These are phyloP conservation scores for Xylaria multiplex DNA, from an alignment of 2,329 filamentous ascomycete genomes.

Conservation along the genomic window DNA sequence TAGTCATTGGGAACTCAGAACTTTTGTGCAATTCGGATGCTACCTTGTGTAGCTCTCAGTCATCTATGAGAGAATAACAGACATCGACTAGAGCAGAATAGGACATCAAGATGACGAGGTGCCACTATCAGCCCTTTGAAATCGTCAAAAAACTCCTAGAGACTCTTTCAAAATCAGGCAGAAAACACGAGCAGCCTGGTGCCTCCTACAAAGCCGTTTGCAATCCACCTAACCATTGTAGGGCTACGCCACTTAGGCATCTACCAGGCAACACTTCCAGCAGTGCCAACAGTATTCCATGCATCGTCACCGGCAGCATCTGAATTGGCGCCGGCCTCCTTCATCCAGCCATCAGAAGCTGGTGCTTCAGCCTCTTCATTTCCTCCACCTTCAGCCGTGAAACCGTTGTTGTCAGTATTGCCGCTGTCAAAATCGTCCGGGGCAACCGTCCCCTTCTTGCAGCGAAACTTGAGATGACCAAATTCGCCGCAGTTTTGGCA, in stretches of 20 bases:
- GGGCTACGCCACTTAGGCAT: background rate
- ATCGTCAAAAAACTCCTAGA: constrained; percentile 20
- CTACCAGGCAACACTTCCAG: constrained; percentile 4
- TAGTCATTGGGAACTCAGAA: constrained; percentile 7
- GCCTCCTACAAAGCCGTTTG: constrained; percentile 4
- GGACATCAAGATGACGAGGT: constrained; percentile 14
- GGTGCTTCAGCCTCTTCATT: constrained; percentile 23
- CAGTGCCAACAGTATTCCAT: background rate
- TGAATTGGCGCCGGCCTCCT: constrained; percentile 9
- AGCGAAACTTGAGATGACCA: constrained; percentile 56
- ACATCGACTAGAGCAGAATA: constrained; percentile 15
- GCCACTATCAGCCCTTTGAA: constrained; percentile 17
- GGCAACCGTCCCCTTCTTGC: constrained; percentile 45
- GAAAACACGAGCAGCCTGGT: background rate
- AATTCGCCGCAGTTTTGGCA: constrained; percentile 66
- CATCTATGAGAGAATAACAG: constrained; percentile 19
- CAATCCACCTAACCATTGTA: background rate
- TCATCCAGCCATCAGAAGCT: constrained; percentile 22
- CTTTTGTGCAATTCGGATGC: constrained; percentile 24
- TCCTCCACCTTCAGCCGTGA: background rate
- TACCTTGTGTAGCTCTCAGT: constrained; percentile 28
- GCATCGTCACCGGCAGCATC: background rate
- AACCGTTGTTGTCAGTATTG: constrained; percentile 2
- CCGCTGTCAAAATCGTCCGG: constrained; percentile 28
- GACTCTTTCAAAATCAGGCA: constrained; percentile 14